A percentile compares a stretch with the other conserved stretches of the same genome.
These are phyloP conservation scores for Gossypium australe DNA, from an alignment of 345 rosid genomes.

Conservation along the genomic window DNA sequence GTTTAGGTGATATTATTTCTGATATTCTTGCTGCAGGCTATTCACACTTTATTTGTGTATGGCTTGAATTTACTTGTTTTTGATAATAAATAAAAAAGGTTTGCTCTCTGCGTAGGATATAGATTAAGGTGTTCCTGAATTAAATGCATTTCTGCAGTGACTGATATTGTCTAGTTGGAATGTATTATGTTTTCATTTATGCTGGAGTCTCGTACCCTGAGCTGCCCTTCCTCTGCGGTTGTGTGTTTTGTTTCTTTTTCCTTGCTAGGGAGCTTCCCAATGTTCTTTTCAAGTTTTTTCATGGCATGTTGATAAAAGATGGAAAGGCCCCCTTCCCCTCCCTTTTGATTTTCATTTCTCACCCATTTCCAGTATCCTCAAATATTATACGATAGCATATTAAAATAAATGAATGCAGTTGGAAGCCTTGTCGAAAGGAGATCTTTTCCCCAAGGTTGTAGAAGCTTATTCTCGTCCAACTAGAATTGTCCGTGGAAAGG, in stretches of 20 bases:
- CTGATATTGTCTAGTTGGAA: background rate
- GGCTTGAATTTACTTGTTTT: background rate
- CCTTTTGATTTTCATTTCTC: background rate
- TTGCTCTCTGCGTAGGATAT: background rate
- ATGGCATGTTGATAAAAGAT: background rate
- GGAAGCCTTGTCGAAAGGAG: constrained; percentile 61
- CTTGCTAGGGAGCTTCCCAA: background rate
- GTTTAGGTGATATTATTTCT: background rate
- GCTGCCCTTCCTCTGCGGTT: background rate
- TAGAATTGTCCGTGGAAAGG: constrained; percentile 88
- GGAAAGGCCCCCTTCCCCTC: background rate
- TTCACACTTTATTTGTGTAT: background rate
- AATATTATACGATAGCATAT: constrained; percentile 7
- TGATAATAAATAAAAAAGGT: background rate
- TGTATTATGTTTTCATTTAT: background rate
- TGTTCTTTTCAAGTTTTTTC: background rate
- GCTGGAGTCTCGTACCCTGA: background rate
- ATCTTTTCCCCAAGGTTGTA: constrained; percentile 64
- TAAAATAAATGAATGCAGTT: constrained; percentile 41
- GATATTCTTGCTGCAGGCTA: background rate
- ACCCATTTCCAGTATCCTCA: background rate
- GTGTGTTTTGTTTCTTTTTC: background rate
- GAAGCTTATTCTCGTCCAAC: constrained; percentile 96
- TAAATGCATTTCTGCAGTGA: background rate
- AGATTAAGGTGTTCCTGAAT: background rate